Percentiles rank a stretch among this genome's conserved stretches.
phyloP scores from a whole-genome alignment of 805 yeast genomes.

The Nakazawaea ernobii region DNA sequence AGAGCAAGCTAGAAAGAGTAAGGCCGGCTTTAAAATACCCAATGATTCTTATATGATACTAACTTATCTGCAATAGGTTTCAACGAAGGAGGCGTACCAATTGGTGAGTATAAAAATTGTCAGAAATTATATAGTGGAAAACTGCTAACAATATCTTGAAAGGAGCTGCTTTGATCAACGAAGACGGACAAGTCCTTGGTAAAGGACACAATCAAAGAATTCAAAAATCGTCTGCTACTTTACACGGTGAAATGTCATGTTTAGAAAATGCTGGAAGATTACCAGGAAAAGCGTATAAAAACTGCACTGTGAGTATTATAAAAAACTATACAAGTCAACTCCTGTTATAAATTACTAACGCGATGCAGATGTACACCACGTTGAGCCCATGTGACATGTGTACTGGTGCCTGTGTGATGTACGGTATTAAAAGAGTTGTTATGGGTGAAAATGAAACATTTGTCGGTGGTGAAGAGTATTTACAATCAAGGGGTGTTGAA shows the following conservation, averaged over 20 bases:
- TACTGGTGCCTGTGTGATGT: constrained; percentile 85
- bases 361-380: constrained; percentile 64
- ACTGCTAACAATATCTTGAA: not conserved
- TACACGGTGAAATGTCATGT: constrained; percentile 91
- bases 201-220: constrained; percentile 88
- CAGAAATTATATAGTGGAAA: too few species aligned
- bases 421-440: constrained; percentile 83
- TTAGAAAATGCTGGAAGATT: constrained; percentile 89
- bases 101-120: constrained; percentile 35
- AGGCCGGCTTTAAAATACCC: constrained; percentile 15
- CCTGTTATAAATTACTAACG: not conserved
- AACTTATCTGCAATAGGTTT: constrained; percentile 36
- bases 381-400: constrained; percentile 95
- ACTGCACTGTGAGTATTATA: constrained; percentile 54
- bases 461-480: constrained; percentile 75
- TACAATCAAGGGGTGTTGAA: constrained; percentile 64
- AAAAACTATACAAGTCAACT: not conserved
- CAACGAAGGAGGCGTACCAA: constrained; percentile 88
- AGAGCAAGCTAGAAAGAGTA: constrained; percentile 63
- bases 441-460: constrained; percentile 85
- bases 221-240: constrained; percentile 75
- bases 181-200: constrained; percentile 78
- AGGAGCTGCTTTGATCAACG: constrained; percentile 67
- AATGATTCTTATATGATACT: not conserved
- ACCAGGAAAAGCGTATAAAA: constrained; percentile 70